Percentiles rank a stretch among this genome's conserved stretches.
phyloP scores from a whole-genome alignment of 768 basidiomycete species.

The Kwoniella mangroviensis region DNA sequence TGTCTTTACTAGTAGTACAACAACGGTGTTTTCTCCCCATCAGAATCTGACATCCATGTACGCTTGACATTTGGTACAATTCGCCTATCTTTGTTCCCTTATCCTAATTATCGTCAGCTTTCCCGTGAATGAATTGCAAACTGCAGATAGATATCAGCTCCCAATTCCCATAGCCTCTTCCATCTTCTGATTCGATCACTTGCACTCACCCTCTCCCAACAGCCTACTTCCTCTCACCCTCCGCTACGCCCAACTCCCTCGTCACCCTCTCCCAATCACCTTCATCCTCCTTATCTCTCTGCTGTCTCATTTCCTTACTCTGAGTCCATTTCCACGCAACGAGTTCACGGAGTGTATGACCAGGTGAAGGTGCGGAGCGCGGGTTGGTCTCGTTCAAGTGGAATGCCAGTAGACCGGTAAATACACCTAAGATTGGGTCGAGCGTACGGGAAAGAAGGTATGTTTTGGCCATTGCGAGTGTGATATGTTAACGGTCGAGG shows the following conservation, averaged over 20 bases:
- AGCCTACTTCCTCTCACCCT: constrained; percentile 13
- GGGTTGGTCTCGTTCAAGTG: constrained; percentile 57
- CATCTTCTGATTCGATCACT: background rate
- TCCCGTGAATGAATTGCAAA: too few relatives aligned
- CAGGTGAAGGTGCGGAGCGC: constrained; percentile 49
- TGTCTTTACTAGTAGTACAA: background rate
- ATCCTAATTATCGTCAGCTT: too few relatives aligned
- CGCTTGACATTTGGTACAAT: too few relatives aligned
- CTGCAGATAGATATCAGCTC: too few relatives aligned
- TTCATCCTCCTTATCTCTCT: constrained; percentile 25
- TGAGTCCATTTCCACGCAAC: constrained; percentile 51
- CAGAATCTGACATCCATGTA: too few relatives aligned
- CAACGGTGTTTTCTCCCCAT: background rate
- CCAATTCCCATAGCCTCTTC: too few relatives aligned
- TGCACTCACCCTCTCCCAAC: background rate
- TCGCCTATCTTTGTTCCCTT: too few relatives aligned
- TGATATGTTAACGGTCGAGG: too few relatives aligned
- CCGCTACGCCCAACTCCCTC: constrained; percentile 41
- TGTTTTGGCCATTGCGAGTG: constrained; percentile 42
- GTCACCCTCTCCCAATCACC: constrained; percentile 48
- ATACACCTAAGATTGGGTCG: constrained; percentile 55
- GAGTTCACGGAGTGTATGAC: constrained; percentile 54
- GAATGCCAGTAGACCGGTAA: constrained; percentile 57
- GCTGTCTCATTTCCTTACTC: constrained; percentile 17
- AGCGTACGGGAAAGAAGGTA: constrained; percentile 55